phyloP scores from a whole-genome alignment of 345 rosid genomes.

The Hibiscus syriacus region DNA sequence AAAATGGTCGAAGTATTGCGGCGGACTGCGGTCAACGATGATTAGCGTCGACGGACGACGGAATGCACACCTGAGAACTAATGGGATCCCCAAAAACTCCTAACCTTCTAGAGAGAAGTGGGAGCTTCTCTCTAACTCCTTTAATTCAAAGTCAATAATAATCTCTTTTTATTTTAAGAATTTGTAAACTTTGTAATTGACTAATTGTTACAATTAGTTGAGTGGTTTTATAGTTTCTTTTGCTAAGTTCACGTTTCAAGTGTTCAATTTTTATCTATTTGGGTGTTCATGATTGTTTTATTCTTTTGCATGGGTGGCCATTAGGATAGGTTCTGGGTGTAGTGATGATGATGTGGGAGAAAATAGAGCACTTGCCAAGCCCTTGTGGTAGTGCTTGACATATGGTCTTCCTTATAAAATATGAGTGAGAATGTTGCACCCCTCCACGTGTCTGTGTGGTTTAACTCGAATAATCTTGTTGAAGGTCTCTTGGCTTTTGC shows the following conservation, averaged over 20 bases:
- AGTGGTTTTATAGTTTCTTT: neutral
- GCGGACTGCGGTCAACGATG: too few species aligned
- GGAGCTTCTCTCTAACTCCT: too few species aligned
- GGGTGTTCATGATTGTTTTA: neutral
- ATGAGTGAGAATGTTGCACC: conserved; percentile 36
- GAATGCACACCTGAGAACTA: too few species aligned
- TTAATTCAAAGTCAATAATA: too few species aligned
- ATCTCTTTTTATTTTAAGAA: neutral
- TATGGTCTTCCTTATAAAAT: conserved; percentile 25
- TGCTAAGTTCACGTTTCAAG: neutral
- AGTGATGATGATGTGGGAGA: conserved; percentile 8
- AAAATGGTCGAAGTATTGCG: too few species aligned
- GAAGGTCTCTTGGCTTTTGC: conserved; percentile 87
- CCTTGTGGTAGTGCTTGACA: conserved; percentile 22
- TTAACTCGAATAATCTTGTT: conserved; percentile 88
- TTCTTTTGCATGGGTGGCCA: neutral
- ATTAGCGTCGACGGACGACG: too few species aligned
- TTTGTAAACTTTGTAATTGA: neutral
- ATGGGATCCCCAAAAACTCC: too few species aligned
- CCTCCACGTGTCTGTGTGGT: conserved; percentile 37
- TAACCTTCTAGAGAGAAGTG: too few species aligned
- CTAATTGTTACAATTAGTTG: neutral
- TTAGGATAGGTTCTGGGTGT: conserved; percentile 11
- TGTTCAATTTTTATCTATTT: neutral
- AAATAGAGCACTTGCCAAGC: conserved; percentile 13